Percentiles rank a stretch among this genome's conserved stretches.
phyloP scores from a whole-genome alignment of 148 eudicot species.

The Rhododendron ferrugineum region DNA sequence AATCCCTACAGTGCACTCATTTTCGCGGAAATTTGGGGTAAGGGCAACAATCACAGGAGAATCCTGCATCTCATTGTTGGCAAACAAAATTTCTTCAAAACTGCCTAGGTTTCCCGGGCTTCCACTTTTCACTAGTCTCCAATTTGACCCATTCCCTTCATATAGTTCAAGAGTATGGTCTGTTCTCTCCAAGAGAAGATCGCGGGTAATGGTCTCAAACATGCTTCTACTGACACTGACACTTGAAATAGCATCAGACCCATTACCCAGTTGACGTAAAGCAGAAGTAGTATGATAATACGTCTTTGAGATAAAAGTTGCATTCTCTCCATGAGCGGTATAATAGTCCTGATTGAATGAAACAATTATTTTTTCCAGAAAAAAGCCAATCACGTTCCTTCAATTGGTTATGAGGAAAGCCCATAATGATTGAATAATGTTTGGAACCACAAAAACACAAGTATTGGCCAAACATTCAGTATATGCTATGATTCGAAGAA shows the following conservation, averaged over 20 bases:
- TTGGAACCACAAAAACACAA: neutral
- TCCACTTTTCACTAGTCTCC: conserved; percentile 85
- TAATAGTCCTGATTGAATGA: conserved; percentile 64
- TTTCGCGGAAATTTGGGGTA: conserved; percentile 56
- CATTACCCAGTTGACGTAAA: conserved; percentile 77
- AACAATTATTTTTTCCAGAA: neutral
- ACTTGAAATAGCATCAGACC: conserved; percentile 72
- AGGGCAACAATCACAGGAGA: conserved; percentile 87
- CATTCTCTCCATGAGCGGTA: conserved; percentile 92
- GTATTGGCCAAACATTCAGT: neutral
- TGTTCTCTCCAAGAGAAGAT: conserved; percentile 89
- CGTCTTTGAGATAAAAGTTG: conserved; percentile 77
- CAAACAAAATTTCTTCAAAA: conserved; percentile 89
- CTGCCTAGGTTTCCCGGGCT: conserved; percentile 93
- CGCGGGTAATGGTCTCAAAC: conserved; percentile 87
- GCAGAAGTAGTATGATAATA: conserved; percentile 94
- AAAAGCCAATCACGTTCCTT: neutral
- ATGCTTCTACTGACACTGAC: conserved; percentile 81
- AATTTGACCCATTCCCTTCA: conserved; percentile 84
- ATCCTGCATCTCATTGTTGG: conserved; percentile 97
- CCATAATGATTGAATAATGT: neutral
- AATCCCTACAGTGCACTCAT: conserved; percentile 72
- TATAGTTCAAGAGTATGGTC: conserved; percentile 88
- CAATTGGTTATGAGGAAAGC: neutral
- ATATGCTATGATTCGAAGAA: neutral